A percentile compares a stretch with the other conserved stretches of the same genome.
Evolutionary conservation across 2,329 filamentous ascomycete genomes (phyloP).

Genomic region (Nigrospora sphaerica): DNA sequence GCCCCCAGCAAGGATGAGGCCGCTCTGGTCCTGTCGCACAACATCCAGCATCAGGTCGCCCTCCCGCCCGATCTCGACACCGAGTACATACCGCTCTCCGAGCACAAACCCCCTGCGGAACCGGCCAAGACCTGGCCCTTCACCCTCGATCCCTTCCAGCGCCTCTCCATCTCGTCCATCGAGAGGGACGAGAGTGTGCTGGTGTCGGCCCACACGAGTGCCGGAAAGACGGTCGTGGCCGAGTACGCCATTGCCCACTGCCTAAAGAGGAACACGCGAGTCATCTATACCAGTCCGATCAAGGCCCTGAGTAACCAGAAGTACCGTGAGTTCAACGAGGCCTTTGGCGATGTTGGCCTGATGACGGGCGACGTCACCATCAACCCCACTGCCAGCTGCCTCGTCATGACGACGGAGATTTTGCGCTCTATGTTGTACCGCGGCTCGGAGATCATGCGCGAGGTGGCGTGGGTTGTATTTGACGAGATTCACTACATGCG

Average conservation of each 20-base stretch:
- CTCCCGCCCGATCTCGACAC: slow-evolving; percentile 90
- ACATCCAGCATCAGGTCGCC: slow-evolving; percentile 97
- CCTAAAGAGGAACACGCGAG: slow-evolving; percentile 92
- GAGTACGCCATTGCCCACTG: slow-evolving; percentile 98
- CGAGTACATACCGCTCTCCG: slow-evolving; percentile 87
- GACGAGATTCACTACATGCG: slow-evolving; percentile 99
- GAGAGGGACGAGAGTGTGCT: slow-evolving; percentile 93
- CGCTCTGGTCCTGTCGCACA: slow-evolving; percentile 82
- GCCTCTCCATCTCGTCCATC: slow-evolving; percentile 88
- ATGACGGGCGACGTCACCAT: slow-evolving; percentile 99
- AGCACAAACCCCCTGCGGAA: slow-evolving; percentile 83
- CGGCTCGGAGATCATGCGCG: slow-evolving; percentile 98
- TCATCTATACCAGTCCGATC: slow-evolving; percentile 99
- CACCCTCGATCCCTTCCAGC: slow-evolving; percentile 94
- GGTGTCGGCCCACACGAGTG: slow-evolving; percentile 94
- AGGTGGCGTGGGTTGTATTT: slow-evolving; percentile 97
- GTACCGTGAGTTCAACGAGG: slow-evolving; percentile 89
- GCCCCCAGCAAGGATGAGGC: slow-evolving; percentile 54
- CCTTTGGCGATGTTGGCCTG: slow-evolving; percentile 93
- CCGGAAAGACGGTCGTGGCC: slow-evolving; percentile 95
- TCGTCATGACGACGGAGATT: slow-evolving; percentile 99
- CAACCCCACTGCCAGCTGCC: slow-evolving; percentile 93
- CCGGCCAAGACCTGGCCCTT: slow-evolving; percentile 83
- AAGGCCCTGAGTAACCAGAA: slow-evolving; percentile 99
- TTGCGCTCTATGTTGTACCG: slow-evolving; percentile 96